Conservation (phyloP, 176 grass and related monocot genomes). For the Canna indica region DNA sequence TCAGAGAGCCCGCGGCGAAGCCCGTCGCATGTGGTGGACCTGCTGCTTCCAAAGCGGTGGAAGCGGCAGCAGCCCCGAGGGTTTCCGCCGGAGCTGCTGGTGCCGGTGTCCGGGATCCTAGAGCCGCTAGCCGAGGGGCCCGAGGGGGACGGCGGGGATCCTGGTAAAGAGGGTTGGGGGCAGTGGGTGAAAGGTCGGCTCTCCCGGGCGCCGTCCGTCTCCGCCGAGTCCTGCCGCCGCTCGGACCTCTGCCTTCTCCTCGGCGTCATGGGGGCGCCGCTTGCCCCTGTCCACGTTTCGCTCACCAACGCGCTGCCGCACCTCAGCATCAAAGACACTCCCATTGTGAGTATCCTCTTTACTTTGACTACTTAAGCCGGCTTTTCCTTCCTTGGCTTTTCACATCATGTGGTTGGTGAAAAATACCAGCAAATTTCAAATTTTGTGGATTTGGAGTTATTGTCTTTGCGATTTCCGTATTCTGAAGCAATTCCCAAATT, state of each 20-base stretch:
- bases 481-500: neutral
- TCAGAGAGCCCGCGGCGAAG: slow-evolving; percentile 10
- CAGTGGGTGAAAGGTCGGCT: slow-evolving; percentile 18
- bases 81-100: slow-evolving; percentile 6
- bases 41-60: slow-evolving; percentile 12
- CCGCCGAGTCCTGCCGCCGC: neutral
- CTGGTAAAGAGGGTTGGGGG: slow-evolving; percentile 9
- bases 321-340: slow-evolving; percentile 22
- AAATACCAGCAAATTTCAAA: neutral
- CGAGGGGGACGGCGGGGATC: neutral
- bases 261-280: slow-evolving; percentile 20
- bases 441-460: neutral
- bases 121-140: slow-evolving; percentile 17
- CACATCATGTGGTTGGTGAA: neutral
- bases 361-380: neutral
- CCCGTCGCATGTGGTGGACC: neutral
- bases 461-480: neutral
- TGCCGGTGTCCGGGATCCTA: slow-evolving; percentile 12
- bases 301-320: neutral
- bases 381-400: neutral
- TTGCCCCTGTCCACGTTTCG: slow-evolving; percentile 17
- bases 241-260: slow-evolving; percentile 19
- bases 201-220: slow-evolving; percentile 10
- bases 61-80: neutral
- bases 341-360: slow-evolving; percentile 6